phyloP scores from a whole-genome alignment of 108 stramenopile genomes.

The Nitzschia inconspicua region DNA sequence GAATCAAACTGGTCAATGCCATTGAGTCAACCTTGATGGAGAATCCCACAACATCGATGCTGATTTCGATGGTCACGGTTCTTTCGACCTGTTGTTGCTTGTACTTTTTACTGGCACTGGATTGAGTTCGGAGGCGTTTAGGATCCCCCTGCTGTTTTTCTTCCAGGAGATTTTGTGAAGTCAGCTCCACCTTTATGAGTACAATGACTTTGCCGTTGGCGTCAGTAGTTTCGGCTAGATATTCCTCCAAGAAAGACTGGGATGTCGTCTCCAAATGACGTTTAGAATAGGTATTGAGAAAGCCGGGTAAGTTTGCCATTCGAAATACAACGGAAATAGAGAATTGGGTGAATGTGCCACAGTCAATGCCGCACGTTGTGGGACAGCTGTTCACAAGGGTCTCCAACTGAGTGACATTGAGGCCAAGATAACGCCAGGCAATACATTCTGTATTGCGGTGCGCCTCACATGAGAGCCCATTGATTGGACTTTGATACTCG shows the following conservation, averaged over 20 bases:
- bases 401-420: conserved; percentile 15
- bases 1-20: no score
- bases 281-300: conserved; percentile 13
- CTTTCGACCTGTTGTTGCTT: no score
- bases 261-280: conserved; percentile 1
- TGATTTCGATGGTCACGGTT: no score
- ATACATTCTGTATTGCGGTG: conserved; percentile 35
- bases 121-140: no score
- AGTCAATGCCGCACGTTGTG: conserved; percentile 35
- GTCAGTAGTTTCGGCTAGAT: neutral
- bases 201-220: conserved; percentile 8
- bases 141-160: no score
- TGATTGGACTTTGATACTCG: conserved; percentile 41
- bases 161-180: conserved; percentile 1
- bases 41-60: no score
- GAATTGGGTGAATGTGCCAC: conserved; percentile 24
- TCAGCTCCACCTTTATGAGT: conserved; percentile 11
- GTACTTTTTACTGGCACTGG: no score
- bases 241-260: neutral
- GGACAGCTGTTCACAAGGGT: conserved; percentile 37
- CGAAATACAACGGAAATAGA: conserved; percentile 9
- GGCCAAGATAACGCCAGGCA: conserved; percentile 38
- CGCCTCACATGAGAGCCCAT: conserved; percentile 22
- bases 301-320: conserved; percentile 11
- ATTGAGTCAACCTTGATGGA: no score